Conservation (phyloP, 148 eudicot genomes). For the Chenopodium quinoa region DNA sequence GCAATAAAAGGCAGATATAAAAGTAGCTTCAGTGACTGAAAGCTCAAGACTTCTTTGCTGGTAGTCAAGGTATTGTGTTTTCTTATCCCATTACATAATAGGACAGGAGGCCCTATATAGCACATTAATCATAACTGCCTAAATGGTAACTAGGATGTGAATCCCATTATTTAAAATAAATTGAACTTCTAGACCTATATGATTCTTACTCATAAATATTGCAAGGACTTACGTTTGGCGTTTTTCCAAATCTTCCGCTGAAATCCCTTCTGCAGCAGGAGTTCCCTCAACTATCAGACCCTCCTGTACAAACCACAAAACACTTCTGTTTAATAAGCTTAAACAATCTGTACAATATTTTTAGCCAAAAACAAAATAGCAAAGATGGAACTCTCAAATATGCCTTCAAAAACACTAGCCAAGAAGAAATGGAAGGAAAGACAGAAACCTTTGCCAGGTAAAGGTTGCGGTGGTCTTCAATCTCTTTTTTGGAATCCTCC, state of each 20-base stretch:
- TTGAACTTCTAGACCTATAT: not conserved
- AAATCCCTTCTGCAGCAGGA: constrained; percentile 95
- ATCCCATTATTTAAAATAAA: not conserved
- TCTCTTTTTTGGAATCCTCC: constrained; percentile 75
- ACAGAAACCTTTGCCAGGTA: constrained; percentile 77
- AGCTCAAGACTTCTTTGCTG: not conserved
- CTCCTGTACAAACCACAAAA: constrained; percentile 49
- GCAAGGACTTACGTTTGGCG: constrained; percentile 66
- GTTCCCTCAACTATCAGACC: constrained; percentile 90
- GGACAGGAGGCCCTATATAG: not conserved
- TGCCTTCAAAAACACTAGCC: not conserved
- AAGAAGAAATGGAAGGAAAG: not conserved
- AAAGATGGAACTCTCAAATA: not conserved
- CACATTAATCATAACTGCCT: not conserved
- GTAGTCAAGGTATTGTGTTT: not conserved
- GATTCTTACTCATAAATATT: not conserved
- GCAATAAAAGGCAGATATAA: not conserved
- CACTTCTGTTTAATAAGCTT: not conserved
- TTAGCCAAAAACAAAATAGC: not conserved
- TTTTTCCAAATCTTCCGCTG: constrained; percentile 71
- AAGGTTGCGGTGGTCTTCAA: constrained; percentile 80
- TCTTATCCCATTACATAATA: not conserved
- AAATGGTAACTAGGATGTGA: not conserved
- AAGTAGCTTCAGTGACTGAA: not conserved
- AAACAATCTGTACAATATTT: not conserved